These are phyloP conservation scores for Bassia scoparia DNA, from an alignment of 148 eudicot genomes.

Conservation along the genomic window DNA sequence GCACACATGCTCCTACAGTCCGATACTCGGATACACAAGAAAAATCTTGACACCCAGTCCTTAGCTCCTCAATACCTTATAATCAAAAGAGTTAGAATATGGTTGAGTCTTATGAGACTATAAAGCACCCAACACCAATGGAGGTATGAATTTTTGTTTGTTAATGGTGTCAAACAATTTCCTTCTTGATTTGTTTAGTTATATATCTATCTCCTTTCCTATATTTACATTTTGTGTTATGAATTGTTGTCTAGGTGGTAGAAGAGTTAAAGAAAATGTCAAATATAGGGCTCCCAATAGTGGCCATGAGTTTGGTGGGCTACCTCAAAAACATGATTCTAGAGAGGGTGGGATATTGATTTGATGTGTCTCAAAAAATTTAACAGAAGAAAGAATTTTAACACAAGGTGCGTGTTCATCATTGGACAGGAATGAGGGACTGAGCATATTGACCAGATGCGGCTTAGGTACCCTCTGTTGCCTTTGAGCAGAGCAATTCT, in stretches of 20 bases:
- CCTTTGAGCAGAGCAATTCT: too few species aligned
- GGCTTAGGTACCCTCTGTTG: too few species aligned
- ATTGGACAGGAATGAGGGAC: too few species aligned
- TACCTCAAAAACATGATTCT: conserved; percentile 70
- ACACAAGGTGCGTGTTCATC: too few species aligned
- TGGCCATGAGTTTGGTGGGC: conserved; percentile 58
- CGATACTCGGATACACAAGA: background rate
- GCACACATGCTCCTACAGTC: conserved; percentile 20
- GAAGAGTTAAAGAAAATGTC: conserved; percentile 67
- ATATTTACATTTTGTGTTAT: background rate
- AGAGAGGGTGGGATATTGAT: too few species aligned
- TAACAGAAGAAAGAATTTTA: too few species aligned
- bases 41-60: background rate
- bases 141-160: conserved; percentile 43
- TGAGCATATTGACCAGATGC: too few species aligned
- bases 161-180: background rate
- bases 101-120: conserved; percentile 38
- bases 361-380: too few species aligned
- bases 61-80: conserved; percentile 14
- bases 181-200: background rate
- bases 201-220: background rate
- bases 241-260: conserved; percentile 43
- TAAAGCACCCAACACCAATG: conserved; percentile 36
- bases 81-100: conserved; percentile 26
- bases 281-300: conserved; percentile 58